Base-by-base conservation (phyloP, 1,139 yeast species). In the Candida pseudoviswanathii region DNA sequence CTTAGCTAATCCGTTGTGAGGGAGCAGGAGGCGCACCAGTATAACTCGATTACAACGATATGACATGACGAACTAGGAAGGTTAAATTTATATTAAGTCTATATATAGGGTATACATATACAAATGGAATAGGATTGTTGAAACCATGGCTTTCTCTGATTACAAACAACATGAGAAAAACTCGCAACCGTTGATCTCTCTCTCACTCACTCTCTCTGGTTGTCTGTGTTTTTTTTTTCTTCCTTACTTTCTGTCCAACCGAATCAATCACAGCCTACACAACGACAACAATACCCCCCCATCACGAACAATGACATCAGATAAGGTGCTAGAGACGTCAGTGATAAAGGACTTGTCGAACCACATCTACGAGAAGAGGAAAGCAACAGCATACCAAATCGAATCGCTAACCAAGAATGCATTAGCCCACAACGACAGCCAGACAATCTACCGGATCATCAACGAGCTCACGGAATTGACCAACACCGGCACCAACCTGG, bases 321-420 rank as follows among this genome's bases (percentile, higher is more conserved):
- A 41, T 40, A 41, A 48, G 37, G 69, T 75, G n/a, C 63, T 75
- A 76, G 98, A 92, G 55, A 82, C 84, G 58, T 79, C 89, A 27
- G 81, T 91, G 50, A 80, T 85, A 55, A 87, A 89, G 65, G 97
- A 96, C 44, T 79, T 94, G 46, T 84, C 88, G 57, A 97, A 95
- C 67, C 85, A 96, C 52, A 82, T 94, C 44, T 94, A 94, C 65
- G 99, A 95, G 61, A 92, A 91, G 68, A 82, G 99, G 45, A 94
- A 94, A 64, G 87, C 94, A 2, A 96, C 98, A 0, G 99, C 99
- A 0, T 78, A 88, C 55, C 97, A 91, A 63, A 77, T 94, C 46
- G 99, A 94, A 64, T 83, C 86, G 53, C 77, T 85, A 16, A 90
- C 92, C 42, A 84, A 90, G 55, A 81, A 86, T 43, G 85, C 89